These are phyloP conservation scores for Yamadazyma phyllophila DNA, from an alignment of 805 yeast species.

Conservation along the genomic window DNA sequence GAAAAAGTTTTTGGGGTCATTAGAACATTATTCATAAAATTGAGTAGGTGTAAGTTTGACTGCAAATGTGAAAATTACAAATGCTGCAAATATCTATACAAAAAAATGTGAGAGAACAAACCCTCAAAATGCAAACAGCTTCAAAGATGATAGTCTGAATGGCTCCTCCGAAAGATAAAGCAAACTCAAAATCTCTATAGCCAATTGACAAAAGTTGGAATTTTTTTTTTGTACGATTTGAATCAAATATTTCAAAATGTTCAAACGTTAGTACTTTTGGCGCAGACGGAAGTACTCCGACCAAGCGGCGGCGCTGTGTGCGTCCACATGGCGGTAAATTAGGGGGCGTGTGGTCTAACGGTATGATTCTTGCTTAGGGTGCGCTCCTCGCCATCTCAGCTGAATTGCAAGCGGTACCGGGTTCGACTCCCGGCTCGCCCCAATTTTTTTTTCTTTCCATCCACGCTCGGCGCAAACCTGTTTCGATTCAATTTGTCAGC, in stretches of 20 bases:
- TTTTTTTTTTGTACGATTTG: background rate
- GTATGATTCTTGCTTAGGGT: slow-evolving; percentile 52
- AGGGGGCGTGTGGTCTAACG: slow-evolving; percentile 48
- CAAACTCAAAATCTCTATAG: no score
- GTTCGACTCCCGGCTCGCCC: slow-evolving; percentile 52
- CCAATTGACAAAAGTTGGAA: no score
- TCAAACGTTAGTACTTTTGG: background rate
- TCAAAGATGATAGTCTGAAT: no score
- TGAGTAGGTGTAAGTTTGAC: no score
- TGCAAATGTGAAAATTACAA: no score
- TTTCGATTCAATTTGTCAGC: background rate
- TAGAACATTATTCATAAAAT: no score
- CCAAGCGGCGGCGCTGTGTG: background rate
- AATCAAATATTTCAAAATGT: background rate
- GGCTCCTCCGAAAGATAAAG: no score
- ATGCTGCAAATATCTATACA: no score
- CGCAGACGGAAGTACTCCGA: background rate
- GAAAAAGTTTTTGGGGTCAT: no score
- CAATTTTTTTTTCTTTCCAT: slow-evolving; percentile 12
- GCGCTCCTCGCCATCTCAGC: slow-evolving; percentile 2
- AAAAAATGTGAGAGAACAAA: no score
- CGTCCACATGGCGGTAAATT: background rate
- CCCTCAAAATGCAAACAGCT: no score
- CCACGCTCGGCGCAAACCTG: background rate
- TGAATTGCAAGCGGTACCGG: slow-evolving; percentile 45